Evolutionary conservation across 495 filamentous ascomycete genomes (phyloP), one percentile per base, ranked within the genome.

Genomic region (Tuber brumale): DNA sequence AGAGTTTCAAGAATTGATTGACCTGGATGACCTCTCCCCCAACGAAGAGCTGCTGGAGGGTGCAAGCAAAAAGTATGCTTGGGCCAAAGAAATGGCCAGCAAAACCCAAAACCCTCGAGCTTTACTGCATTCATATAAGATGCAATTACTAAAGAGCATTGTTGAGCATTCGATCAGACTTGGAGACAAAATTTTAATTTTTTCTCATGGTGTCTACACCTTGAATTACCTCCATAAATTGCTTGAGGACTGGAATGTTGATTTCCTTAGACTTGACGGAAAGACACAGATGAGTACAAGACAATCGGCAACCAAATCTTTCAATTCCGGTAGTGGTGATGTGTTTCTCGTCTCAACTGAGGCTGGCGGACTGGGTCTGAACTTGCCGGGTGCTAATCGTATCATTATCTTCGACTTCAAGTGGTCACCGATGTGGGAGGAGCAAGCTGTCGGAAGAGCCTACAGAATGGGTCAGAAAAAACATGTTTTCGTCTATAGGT

Each of bases 391-490:
- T 7, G 95, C 95, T 0, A 98, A 97, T 83, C 89, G 95, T 10
- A 92, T 97, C 16, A 86, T 97, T 37, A 92, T 98, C 31, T 91
- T 97, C 48, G 95, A 98, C 80, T 93, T 91, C 82, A 86, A 86
- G 70, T 97, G 90, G 83, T 95, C 93, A 72, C 95, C 95, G 0
- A 87, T 88, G 8, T 88, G 90, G 83, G 95, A 97, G 81, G 90
- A 94, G 75, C 95, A 98, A 83, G 95, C 95, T 10, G 88, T 98
- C 74, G 94, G 93, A 14, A 88, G 95, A 78, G 91, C 92, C 0
- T 97, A 96, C 82, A 92, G 95, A 3, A 86, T 98, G 35, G 94
- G 95, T 0, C 95, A 98, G 81, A 84, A 83, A 27, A 97, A 97
- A 78, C 86, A 87, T 1, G 94, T 97, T 2, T 97, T 87, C 83